Evolutionary conservation across 1,284 basidiomycete genomes (phyloP).

Genomic region (Ceratobasidium sp.): DNA sequence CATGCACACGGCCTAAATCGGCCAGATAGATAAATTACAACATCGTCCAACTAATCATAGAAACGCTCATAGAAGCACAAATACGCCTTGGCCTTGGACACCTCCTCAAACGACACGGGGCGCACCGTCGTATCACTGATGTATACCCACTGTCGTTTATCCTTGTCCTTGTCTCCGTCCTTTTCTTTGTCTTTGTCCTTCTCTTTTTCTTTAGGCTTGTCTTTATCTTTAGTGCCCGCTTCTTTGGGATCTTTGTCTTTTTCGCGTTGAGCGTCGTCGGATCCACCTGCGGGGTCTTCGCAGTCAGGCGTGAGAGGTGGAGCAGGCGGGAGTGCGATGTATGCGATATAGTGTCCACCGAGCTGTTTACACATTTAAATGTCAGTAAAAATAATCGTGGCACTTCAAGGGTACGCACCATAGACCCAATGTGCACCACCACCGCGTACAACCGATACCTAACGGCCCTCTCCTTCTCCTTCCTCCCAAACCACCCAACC

Average conservation of each 20-base stretch:
- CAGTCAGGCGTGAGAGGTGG: slow-evolving; percentile 48
- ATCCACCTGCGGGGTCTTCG: slow-evolving; percentile 27
- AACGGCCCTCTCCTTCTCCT: slow-evolving; percentile 65
- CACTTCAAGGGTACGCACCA: slow-evolving; percentile 66
- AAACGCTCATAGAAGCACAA: slow-evolving; percentile 89
- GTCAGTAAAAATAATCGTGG: background rate
- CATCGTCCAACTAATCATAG: slow-evolving; percentile 46
- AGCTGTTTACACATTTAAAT: slow-evolving; percentile 61
- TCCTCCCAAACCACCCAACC: slow-evolving; percentile 51
- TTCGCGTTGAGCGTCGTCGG: slow-evolving; percentile 1
- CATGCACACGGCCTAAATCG: background rate
- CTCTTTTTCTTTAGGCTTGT: slow-evolving; percentile 3
- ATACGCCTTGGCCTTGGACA: slow-evolving; percentile 90
- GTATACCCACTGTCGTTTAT: slow-evolving; percentile 85
- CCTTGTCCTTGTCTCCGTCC: slow-evolving; percentile 43
- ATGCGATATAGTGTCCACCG: slow-evolving; percentile 88
- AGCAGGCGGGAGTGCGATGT: slow-evolving; percentile 72
- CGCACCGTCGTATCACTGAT: slow-evolving; percentile 88
- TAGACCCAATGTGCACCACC: slow-evolving; percentile 91
- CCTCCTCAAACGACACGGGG: slow-evolving; percentile 85
- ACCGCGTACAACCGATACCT: slow-evolving; percentile 85
- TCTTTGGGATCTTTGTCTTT: slow-evolving; percentile 49
- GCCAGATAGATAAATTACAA: slow-evolving; percentile 26
- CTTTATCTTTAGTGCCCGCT: slow-evolving; percentile 29
- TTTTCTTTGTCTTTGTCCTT: slow-evolving; percentile 54